phyloP scores from a whole-genome alignment of 1,284 basidiomycete genomes.

The Malassezia sp. region DNA sequence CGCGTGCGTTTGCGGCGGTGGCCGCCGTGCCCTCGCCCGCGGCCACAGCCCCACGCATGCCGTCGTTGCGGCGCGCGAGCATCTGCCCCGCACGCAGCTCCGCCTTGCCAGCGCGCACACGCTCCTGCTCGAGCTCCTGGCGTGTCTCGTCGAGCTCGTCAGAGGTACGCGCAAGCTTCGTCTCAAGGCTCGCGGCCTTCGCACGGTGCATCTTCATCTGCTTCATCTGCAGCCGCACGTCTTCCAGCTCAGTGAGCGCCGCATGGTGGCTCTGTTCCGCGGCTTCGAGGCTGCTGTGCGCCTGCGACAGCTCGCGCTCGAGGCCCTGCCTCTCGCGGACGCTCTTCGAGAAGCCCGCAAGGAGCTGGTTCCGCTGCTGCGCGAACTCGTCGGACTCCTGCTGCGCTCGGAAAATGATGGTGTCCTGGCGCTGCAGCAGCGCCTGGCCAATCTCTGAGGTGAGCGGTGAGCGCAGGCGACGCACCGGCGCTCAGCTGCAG shows the following conservation, averaged over 20 bases:
- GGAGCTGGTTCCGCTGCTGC: slow-evolving; percentile 32
- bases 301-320: slow-evolving; percentile 64
- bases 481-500: slow-evolving; percentile 44
- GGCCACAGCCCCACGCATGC: no score
- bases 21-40: no score
- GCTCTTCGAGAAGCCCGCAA: slow-evolving; percentile 27
- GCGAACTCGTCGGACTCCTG: slow-evolving; percentile 43
- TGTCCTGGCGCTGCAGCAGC: slow-evolving; percentile 71
- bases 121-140: slow-evolving; percentile 67
- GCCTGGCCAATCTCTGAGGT: slow-evolving; percentile 88
- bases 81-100: slow-evolving; percentile 57
- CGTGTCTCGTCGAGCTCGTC: slow-evolving; percentile 68
- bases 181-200: slow-evolving; percentile 53
- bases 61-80: no score
- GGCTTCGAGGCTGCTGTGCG: slow-evolving; percentile 68
- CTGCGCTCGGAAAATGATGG: slow-evolving; percentile 57
- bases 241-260: slow-evolving; percentile 64
- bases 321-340: slow-evolving; percentile 28
- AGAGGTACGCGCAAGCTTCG: slow-evolving; percentile 48
- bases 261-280: slow-evolving; percentile 67
- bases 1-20: no score
- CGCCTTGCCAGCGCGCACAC: slow-evolving; percentile 59
- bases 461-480: no score
- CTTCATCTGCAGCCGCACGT: slow-evolving; percentile 58
- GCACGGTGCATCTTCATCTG: slow-evolving; percentile 11